Percentiles rank a stretch among this genome's conserved stretches.
Evolutionary conservation across 352 stramenopile species (phyloP).

Genomic region (Pythium aristosporum): DNA sequence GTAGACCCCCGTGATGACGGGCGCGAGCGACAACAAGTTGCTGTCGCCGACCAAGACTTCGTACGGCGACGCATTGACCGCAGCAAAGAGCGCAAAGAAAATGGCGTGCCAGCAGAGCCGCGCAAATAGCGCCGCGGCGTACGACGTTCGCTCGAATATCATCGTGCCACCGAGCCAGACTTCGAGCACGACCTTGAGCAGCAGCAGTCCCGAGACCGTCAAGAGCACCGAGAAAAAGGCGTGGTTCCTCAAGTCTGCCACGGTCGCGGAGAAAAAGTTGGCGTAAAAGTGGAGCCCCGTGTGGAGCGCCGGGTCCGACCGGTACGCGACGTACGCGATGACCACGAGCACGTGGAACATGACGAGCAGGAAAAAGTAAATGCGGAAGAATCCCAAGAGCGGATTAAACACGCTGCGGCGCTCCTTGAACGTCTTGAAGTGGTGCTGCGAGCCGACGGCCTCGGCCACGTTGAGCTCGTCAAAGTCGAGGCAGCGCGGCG

Average conservation of each 20-base stretch:
- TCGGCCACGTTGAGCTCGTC: conserved; percentile 80
- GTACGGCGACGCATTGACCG: conserved; percentile 68
- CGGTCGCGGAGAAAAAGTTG: conserved; percentile 67
- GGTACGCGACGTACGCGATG: conserved; percentile 80
- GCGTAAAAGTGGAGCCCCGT: conserved; percentile 71
- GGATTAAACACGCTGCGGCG: conserved; percentile 80
- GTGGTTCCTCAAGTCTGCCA: conserved; percentile 69
- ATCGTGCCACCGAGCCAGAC: conserved; percentile 80
- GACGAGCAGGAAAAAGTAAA: conserved; percentile 87
- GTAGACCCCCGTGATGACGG: conserved; percentile 52
- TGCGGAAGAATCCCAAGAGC: conserved; percentile 80
- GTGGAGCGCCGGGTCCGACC: conserved; percentile 51
- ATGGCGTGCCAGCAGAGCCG: conserved; percentile 79
- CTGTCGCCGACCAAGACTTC: conserved; percentile 55
- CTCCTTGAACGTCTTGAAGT: conserved; percentile 84
- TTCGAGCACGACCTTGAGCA: conserved; percentile 75
- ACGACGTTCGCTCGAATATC: conserved; percentile 58
- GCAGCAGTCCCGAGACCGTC: conserved; percentile 56
- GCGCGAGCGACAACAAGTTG: conserved; percentile 64
- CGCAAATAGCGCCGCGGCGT: conserved; percentile 62
- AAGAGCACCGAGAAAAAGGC: conserved; percentile 77
- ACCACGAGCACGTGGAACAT: conserved; percentile 78
- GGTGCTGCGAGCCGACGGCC: conserved; percentile 62
- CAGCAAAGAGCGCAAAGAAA: conserved; percentile 77
- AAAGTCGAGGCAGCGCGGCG: conserved; percentile 68